These are phyloP conservation scores for Alternaria triticimaculans DNA, from an alignment of 2,329 filamentous ascomycete species.

Conservation along the genomic window DNA sequence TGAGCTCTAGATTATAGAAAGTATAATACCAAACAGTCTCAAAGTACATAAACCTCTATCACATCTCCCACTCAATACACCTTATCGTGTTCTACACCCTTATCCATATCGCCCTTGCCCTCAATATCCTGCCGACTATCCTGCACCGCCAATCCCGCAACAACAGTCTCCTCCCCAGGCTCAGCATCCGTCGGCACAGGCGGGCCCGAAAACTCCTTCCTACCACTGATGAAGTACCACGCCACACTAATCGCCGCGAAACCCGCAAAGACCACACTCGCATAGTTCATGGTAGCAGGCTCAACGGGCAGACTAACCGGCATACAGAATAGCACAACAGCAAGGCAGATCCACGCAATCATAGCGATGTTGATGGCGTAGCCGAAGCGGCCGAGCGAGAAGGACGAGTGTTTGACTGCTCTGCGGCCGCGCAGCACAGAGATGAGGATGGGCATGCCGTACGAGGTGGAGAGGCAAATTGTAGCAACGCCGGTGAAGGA, in stretches of 20 bases:
- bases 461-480: slow-evolving; percentile 77
- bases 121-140: slow-evolving; percentile 39
- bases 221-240: slow-evolving; percentile 48
- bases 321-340: slow-evolving; percentile 79
- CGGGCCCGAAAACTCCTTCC: slow-evolving; percentile 48
- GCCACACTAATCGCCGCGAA: slow-evolving; percentile 46
- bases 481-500: slow-evolving; percentile 81
- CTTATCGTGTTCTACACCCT: slow-evolving; percentile 10
- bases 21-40: neutral
- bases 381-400: slow-evolving; percentile 73
- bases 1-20: neutral
- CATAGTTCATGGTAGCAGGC: slow-evolving; percentile 53
- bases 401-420: slow-evolving; percentile 69
- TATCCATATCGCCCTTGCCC: slow-evolving; percentile 28
- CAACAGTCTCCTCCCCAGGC: slow-evolving; percentile 42
- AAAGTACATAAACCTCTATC: neutral
- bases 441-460: slow-evolving; percentile 77
- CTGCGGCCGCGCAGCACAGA: slow-evolving; percentile 71
- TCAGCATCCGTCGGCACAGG: slow-evolving; percentile 46
- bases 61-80: neutral
- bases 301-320: slow-evolving; percentile 56
- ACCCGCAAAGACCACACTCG: slow-evolving; percentile 50
- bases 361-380: slow-evolving; percentile 71
- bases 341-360: slow-evolving; percentile 73
- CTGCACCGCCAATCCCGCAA: slow-evolving; percentile 38